Conservation (phyloP, 768 basidiomycete genomes). For the Tylopilus subfusipes region DNA sequence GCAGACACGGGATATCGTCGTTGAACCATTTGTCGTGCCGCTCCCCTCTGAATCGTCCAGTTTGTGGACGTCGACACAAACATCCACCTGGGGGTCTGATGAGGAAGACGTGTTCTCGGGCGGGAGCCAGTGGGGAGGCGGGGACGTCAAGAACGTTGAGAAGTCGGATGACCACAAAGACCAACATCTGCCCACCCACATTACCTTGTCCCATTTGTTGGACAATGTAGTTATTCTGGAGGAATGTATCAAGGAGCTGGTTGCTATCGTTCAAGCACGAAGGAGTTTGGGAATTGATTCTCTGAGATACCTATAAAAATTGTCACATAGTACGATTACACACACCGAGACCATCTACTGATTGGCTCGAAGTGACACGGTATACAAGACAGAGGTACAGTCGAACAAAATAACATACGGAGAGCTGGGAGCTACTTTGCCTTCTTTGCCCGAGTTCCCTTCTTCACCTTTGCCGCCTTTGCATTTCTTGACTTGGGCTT, state of each 20-base stretch:
- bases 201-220: conserved; percentile 79
- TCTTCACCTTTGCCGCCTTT: conserved; percentile 31
- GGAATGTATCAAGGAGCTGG: conserved; percentile 91
- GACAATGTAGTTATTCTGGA: conserved; percentile 95
- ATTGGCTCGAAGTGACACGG: neutral
- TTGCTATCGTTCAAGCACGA: conserved; percentile 80
- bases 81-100: conserved; percentile 49
- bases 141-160: conserved; percentile 19
- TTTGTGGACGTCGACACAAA: conserved; percentile 60
- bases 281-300: conserved; percentile 82
- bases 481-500: conserved; percentile 51
- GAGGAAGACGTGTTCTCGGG: conserved; percentile 72
- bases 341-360: neutral
- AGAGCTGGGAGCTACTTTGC: conserved; percentile 29
- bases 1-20: conserved; percentile 62
- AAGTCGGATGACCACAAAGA: conserved; percentile 21
- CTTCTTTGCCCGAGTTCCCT: conserved; percentile 33
- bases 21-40: conserved; percentile 68
- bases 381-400: neutral
- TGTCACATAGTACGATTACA: conserved; percentile 6
- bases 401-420: neutral
- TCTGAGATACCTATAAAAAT: conserved; percentile 61
- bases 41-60: conserved; percentile 46
- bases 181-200: conserved; percentile 35
- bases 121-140: conserved; percentile 42